These are phyloP conservation scores for Calophaca sinica DNA, from an alignment of 306 rosid species.

Conservation along the genomic window DNA sequence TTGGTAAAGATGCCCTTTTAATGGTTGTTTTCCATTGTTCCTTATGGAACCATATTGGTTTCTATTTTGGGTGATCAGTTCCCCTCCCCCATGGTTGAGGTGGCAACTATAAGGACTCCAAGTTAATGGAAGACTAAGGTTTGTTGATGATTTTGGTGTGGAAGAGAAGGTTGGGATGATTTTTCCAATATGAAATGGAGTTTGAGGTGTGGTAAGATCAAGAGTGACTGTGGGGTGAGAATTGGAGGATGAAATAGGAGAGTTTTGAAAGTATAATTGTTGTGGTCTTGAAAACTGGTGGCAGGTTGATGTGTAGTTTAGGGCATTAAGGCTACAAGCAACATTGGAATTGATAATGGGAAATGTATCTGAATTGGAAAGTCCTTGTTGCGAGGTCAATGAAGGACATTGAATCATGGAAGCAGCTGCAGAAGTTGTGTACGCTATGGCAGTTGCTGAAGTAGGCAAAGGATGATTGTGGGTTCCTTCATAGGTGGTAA, in stretches of 20 bases:
- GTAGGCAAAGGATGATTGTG: conserved; percentile 74
- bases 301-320: conserved; percentile 40
- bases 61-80: conserved; percentile 9
- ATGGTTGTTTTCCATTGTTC: conserved; percentile 47
- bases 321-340: conserved; percentile 35
- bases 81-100: conserved; percentile 40
- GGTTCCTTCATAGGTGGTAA: conserved; percentile 78
- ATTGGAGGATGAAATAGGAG: conserved; percentile 56
- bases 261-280: conserved; percentile 50
- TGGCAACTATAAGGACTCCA: conserved; percentile 35
- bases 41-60: conserved; percentile 37
- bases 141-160: conserved; percentile 43
- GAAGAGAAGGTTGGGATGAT: conserved; percentile 34
- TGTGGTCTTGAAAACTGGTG: conserved; percentile 44
- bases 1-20: conserved; percentile 48
- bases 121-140: conserved; percentile 49
- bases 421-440: conserved; percentile 73
- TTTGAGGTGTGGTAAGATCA: conserved; percentile 52
- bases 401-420: conserved; percentile 69
- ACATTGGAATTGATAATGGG: conserved; percentile 41
- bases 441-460: conserved; percentile 77
- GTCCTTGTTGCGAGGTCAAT: conserved; percentile 47
- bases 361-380: conserved; percentile 35
- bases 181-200: conserved; percentile 43
- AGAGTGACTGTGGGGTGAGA: conserved; percentile 74